phyloP scores from a whole-genome alignment of 1,284 basidiomycete species.

The Papiliotrema fonsecae region DNA sequence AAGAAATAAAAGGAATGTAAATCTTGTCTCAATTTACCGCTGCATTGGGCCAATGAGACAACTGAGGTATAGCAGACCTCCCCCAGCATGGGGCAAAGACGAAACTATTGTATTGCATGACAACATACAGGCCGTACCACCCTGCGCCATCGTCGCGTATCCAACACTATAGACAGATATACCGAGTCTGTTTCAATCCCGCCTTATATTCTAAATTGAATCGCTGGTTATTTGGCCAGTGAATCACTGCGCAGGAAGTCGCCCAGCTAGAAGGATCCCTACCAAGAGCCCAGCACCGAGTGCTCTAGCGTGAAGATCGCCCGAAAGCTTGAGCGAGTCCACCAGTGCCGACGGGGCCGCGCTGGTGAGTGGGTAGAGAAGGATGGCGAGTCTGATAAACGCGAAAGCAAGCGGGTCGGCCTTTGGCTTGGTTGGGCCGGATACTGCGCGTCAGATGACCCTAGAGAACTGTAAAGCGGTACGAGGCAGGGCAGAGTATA shows the following conservation, averaged over 20 bases:
- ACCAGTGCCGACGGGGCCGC: conserved; percentile 38
- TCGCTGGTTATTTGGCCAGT: conserved; percentile 28
- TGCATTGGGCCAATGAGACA: too few relatives aligned
- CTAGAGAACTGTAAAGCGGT: not conserved
- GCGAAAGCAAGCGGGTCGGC: conserved; percentile 42
- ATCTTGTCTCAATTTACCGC: not conserved
- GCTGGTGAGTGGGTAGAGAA: conserved; percentile 40
- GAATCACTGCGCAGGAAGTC: conserved; percentile 34
- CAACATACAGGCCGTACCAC: too few relatives aligned
- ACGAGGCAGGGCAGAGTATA: not conserved
- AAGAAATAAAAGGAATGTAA: not conserved
- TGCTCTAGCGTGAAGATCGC: conserved; percentile 39
- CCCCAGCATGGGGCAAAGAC: too few relatives aligned
- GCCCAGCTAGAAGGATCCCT: too few relatives aligned
- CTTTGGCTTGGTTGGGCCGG: conserved; percentile 27
- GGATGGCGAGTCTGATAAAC: conserved; percentile 39
- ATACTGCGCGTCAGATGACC: conserved; percentile 3
- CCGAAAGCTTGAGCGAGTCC: conserved; percentile 37
- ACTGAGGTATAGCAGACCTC: too few relatives aligned
- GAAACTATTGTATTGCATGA: too few relatives aligned
- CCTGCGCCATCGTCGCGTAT: too few relatives aligned
- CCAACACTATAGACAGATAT: too few relatives aligned
- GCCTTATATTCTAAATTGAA: too few relatives aligned
- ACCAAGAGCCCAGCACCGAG: conserved; percentile 40
- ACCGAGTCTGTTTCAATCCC: too few relatives aligned